Percentiles rank a stretch among this genome's conserved stretches.
phyloP scores from a whole-genome alignment of 2,329 filamentous ascomycete genomes.

The Colletotrichum lentis region DNA sequence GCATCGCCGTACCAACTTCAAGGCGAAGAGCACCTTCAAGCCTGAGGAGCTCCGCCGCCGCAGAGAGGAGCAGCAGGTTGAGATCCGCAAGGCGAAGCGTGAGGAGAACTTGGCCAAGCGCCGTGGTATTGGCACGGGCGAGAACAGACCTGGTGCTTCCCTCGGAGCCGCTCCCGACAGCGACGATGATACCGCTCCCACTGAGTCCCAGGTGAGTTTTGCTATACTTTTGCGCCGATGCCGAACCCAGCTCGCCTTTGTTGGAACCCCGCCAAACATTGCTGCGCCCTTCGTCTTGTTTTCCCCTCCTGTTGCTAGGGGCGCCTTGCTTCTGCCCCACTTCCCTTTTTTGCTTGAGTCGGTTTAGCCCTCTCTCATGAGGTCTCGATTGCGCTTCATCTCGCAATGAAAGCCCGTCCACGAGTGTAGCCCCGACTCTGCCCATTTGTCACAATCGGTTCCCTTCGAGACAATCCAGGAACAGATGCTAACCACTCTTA shows the following conservation, averaged over 20 bases:
- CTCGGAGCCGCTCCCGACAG: slow-evolving; percentile 92
- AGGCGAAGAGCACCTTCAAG: slow-evolving; percentile 99
- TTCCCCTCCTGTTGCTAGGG: slow-evolving; percentile 38
- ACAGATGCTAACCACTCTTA: slow-evolving; percentile 53
- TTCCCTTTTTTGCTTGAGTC: slow-evolving; percentile 32
- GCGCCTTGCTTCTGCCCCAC: slow-evolving; percentile 36
- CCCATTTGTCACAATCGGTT: not conserved
- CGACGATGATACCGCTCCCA: slow-evolving; percentile 94
- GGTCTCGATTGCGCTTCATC: slow-evolving; percentile 10
- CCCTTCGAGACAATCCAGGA: not conserved
- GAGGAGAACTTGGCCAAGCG: slow-evolving; percentile 99
- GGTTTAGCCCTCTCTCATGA: slow-evolving; percentile 7
- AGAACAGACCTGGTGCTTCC: slow-evolving; percentile 80
- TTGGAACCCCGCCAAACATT: slow-evolving; percentile 38
- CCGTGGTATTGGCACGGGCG: slow-evolving; percentile 87
- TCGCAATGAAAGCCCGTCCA: not conserved
- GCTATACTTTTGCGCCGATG: slow-evolving; percentile 30
- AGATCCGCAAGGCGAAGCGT: slow-evolving; percentile 98
- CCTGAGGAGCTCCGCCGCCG: slow-evolving; percentile 97
- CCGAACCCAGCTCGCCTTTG: slow-evolving; percentile 16
- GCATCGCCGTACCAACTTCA: slow-evolving; percentile 98
- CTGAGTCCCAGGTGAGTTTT: slow-evolving; percentile 90
- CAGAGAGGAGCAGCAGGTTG: slow-evolving; percentile 98
- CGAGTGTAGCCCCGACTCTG: not conserved
- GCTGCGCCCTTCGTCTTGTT: slow-evolving; percentile 36